Evolutionary conservation across 2,329 filamentous ascomycete species (phyloP), one percentile per base, ranked within the genome.

Genomic region (Sporothrix sp.): DNA sequence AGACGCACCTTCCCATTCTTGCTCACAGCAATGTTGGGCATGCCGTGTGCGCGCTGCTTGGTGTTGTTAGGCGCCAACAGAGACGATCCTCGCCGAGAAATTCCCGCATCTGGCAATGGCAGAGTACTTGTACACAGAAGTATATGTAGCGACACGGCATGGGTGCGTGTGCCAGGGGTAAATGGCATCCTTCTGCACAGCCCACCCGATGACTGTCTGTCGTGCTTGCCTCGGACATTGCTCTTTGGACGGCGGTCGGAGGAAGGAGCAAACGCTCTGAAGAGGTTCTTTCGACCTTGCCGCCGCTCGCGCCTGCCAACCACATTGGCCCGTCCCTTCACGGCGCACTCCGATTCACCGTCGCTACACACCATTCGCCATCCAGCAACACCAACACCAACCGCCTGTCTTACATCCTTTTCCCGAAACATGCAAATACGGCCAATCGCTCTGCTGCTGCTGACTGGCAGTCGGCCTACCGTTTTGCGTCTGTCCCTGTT

Each of bases 381-480:
- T n/a, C n/a, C n/a, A n/a, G n/a, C 32, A 32, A 35, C n/a, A 23
- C 21, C n/a, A n/a, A n/a, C 38, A 18, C 21, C 30, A 28, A 27
- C 30, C 47, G 35, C 20, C 35, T 35, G 38, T 42, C 30, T 49
- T 43, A 43, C 47, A 44, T 30, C 9, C 23, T 50, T 50, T 21
- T 40, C 11, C 27, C n/a, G 28, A 8, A 14, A 27, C 38, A 16
- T 27, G 23, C 23, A 27, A 23, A 40, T 16, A 7, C 21, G n/a
- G n/a, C n/a, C n/a, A n/a, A n/a, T n/a, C n/a, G n/a, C n/a, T n/a
- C n/a, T n/a, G n/a, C n/a, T n/a, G n/a, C n/a, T n/a, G n/a, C n/a
- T n/a, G n/a, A n/a, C n/a, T n/a, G n/a, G n/a, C n/a, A n/a, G n/a
- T n/a, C n/a, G n/a, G n/a, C n/a, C n/a, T n/a, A n/a, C n/a, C n/a